Base-by-base conservation (phyloP, 805 yeast species). In the Wickerhamiella alocasiicola region DNA sequence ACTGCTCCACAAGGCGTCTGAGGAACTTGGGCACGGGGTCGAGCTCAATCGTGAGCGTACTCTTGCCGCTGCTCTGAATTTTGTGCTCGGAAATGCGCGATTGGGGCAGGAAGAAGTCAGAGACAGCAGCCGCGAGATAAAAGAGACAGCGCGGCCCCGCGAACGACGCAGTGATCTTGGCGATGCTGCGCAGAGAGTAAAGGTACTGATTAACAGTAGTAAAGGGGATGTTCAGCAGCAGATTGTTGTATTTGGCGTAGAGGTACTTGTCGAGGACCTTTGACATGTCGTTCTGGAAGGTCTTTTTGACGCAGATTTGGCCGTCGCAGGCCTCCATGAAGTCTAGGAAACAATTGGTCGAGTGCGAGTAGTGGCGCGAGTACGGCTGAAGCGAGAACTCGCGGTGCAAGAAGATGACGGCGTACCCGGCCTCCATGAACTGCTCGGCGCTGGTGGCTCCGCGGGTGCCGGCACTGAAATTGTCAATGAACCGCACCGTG, bases 21-120 rank as follows among this genome's bases (percentile, higher is more conserved):
- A 91, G 68, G 52, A 91, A 88, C 55, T 91, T 91, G 15, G 98
- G 98, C 3, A 91, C 98, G 4, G 95, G 97, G 56, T 88, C 96
- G 49, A 91, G 64, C 50, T 85, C 81, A 9, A 91, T 82, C 6
- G 79, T 72, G 33, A 91, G 64, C 54, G 81, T 83, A 6, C 73
- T 72, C 13, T 64, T 62, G 23, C 67, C 72, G 44, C 76, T 77
- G 4, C 93, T 78, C 60, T 91, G 98, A 46, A 91, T 91, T 62
- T 91, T 91, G 62, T 91, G 99, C 52, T 84, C 85, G 2, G 96
- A 94, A 52, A 85, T 66, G 48, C 82, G 70, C 1, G 87, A 76
- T 31, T 72, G 72, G 1, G 98, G 98, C 31, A 91, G 68, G 62
- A 87, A 91, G 61, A 91, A 91, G 57, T 91, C 99, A 6, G 95